Percentiles rank a stretch among this genome's conserved stretches.
Evolutionary conservation across 345 rosid species (phyloP).

Genomic region (Balakata baccata): DNA sequence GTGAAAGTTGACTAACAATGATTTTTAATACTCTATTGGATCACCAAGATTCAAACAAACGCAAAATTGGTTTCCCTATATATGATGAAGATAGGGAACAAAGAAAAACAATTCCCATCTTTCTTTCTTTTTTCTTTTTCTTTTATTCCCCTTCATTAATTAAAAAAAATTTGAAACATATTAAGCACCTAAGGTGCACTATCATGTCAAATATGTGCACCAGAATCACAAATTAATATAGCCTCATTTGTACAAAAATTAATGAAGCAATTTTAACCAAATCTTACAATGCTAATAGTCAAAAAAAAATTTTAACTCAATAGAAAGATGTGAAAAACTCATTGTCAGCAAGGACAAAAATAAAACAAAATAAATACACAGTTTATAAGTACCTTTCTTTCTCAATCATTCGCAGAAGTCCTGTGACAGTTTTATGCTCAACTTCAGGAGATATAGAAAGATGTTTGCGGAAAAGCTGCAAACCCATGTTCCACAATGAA

Average conservation of each 20-base stretch:
- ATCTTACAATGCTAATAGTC: neutral
- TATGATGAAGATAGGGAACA: neutral
- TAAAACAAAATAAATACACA: neutral
- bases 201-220: neutral
- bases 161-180: neutral
- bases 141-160: neutral
- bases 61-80: neutral
- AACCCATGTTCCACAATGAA: conserved; percentile 97
- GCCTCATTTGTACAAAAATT: neutral
- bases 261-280: neutral
- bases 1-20: neutral
- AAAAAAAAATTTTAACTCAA: neutral
- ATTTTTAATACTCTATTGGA: neutral
- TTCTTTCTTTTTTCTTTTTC: neutral
- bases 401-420: conserved; percentile 90
- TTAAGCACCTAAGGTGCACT: neutral
- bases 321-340: conserved; percentile 3
- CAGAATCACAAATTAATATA: neutral
- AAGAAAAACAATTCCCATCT: neutral
- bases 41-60: neutral
- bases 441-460: conserved; percentile 79
- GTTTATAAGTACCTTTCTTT: conserved; percentile 65
- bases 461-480: conserved; percentile 89
- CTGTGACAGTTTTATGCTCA: conserved; percentile 92
- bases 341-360: neutral